phyloP scores from a whole-genome alignment of 2,329 filamentous ascomycete genomes.

The Cadophora sp. region DNA sequence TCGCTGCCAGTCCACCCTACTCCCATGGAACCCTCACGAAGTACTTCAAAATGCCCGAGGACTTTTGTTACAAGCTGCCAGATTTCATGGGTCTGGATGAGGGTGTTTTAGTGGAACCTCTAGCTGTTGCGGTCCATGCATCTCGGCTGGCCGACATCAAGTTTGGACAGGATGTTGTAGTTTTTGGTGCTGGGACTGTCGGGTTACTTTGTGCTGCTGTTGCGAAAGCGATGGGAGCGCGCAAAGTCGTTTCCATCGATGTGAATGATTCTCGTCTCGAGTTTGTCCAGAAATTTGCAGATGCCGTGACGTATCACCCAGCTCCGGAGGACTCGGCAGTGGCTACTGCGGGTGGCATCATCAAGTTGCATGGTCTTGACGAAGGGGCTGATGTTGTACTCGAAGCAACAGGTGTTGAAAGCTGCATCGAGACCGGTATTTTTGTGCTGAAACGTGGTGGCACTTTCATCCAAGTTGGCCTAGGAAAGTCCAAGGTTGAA shows the following conservation, averaged over 20 bases:
- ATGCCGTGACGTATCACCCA: constrained; percentile 18
- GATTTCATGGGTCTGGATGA: constrained; percentile 55
- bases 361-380: constrained; percentile 48
- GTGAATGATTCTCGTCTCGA: constrained; percentile 50
- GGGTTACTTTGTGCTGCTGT: constrained; percentile 55
- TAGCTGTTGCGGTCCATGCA: constrained; percentile 58
- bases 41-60: constrained; percentile 55
- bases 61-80: constrained; percentile 56
- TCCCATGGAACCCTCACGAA: constrained; percentile 57
- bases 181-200: constrained; percentile 59
- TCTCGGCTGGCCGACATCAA: constrained; percentile 50
- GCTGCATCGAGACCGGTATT: constrained; percentile 56
- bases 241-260: constrained; percentile 55
- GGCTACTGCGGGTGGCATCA: constrained; percentile 50
- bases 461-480: constrained; percentile 57
- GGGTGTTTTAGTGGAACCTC: constrained; percentile 59
- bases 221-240: constrained; percentile 53
- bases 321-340: constrained; percentile 47
- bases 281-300: constrained; percentile 50
- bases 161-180: constrained; percentile 51
- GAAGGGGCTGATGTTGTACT: constrained; percentile 58
- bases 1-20: constrained; percentile 56
- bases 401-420: constrained; percentile 55
- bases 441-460: constrained; percentile 54
- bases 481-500: constrained; percentile 45